Evolutionary conservation across 768 basidiomycete species (phyloP).

Genomic region (Podaxis sp.): DNA sequence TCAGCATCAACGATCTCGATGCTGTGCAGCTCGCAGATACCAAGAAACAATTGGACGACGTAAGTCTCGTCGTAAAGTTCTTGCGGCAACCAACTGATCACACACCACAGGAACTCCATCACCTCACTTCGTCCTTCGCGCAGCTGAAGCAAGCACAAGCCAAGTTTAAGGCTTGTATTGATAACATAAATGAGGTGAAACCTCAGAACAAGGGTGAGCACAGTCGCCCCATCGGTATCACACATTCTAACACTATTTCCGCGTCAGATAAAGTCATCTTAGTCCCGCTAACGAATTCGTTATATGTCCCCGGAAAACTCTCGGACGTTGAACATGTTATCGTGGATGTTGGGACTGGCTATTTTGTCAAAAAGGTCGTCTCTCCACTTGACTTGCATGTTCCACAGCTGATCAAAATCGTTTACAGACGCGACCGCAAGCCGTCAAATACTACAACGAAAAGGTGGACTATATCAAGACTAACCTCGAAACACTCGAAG

Average conservation of each 20-base stretch:
- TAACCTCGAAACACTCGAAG: conserved; percentile 86
- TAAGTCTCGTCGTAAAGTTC: conserved; percentile 28
- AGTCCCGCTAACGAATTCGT: conserved; percentile 90
- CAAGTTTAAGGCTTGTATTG: conserved; percentile 87
- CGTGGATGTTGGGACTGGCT: conserved; percentile 95
- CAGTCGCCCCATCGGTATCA: background rate
- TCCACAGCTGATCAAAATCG: background rate
- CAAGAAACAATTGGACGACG: conserved; percentile 90
- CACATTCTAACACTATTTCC: background rate
- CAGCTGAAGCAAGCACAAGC: conserved; percentile 92
- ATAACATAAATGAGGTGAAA: conserved; percentile 75
- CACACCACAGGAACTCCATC: conserved; percentile 76
- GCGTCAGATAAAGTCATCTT: conserved; percentile 79
- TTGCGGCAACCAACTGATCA: conserved; percentile 8
- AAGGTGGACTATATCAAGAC: conserved; percentile 82
- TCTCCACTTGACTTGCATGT: background rate
- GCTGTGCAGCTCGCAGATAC: conserved; percentile 87
- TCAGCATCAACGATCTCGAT: conserved; percentile 83
- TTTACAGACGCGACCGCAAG: conserved; percentile 76
- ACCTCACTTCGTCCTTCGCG: conserved; percentile 87
- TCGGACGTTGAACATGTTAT: conserved; percentile 83
- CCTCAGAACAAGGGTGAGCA: conserved; percentile 60
- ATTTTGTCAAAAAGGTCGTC: conserved; percentile 90
- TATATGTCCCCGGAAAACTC: conserved; percentile 93
- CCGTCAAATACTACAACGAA: conserved; percentile 73